Percentiles rank a stretch among this genome's conserved stretches.
These are phyloP conservation scores for Gnaphalium uliginosum DNA, from an alignment of 129 eudicot species.

Conservation along the genomic window DNA sequence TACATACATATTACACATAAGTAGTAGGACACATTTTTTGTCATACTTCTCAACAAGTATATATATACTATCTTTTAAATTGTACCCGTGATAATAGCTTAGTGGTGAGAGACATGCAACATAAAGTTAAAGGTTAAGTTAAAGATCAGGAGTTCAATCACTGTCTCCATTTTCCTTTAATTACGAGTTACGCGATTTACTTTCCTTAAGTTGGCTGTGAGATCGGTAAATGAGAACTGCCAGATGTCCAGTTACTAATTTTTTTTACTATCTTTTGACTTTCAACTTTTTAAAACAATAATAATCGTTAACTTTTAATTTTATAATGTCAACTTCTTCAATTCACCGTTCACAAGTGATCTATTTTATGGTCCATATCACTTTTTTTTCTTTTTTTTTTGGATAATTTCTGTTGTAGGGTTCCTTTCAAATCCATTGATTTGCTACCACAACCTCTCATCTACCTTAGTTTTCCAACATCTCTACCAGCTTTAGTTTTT, in stretches of 20 bases:
- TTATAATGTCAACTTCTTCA: neutral
- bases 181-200: no score
- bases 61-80: neutral
- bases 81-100: no score
- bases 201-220: no score
- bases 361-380: constrained; percentile 2
- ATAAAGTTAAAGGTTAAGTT: no score
- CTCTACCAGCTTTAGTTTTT: no score
- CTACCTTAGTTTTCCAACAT: neutral
- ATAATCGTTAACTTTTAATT: neutral
- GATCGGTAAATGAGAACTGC: no score
- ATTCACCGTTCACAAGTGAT: neutral
- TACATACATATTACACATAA: neutral
- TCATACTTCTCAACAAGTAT: neutral
- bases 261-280: no score
- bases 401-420: neutral
- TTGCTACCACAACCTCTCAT: neutral
- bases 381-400: no score
- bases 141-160: no score
- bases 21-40: neutral
- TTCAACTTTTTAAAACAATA: neutral
- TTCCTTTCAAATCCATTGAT: constrained; percentile 10
- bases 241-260: no score
- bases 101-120: no score
- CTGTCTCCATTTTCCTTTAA: no score